Evolutionary conservation across 2,329 filamentous ascomycete genomes (phyloP), one percentile per base, ranked within the genome.

Genomic region (Fusarium equiseti): DNA sequence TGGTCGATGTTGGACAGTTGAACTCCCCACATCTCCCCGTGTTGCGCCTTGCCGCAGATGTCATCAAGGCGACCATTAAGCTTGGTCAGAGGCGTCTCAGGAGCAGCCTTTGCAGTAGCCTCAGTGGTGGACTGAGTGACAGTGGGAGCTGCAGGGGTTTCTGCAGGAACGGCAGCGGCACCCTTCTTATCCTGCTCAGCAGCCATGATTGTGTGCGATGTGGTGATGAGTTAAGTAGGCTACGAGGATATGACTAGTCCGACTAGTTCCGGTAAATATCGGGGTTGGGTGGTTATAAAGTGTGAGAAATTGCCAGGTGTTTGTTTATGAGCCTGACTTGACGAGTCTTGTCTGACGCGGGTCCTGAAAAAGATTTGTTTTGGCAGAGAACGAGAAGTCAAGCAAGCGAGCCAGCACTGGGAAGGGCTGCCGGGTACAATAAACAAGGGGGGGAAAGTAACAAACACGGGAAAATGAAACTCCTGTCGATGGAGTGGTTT

Each of bases 11-110:
- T 80, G 16, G 81, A 80, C 46, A 98, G 88, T 32, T 87, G 83
- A 57, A 98, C 89, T 51, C 95, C 95, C 89, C 95, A 98, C 86
- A 98, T 92, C 84, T 98, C 94, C 54, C 83, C 82, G 81, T 97
- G 87, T 18, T 82, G 85, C 54, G 88, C 83, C 63, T 85, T 83
- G 51, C 83, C 81, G 64, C 90, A 80, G 65, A 94, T 87, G 9
- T 83, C 79, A 8, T 87, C 81, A 35, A 95, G 84, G 31, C 84
- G 83, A 12, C 83, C 83, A 66, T 89, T 87, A 68, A 94, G 85
- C 66, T 87, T 83, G 54, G 80, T 79, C 35, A 93, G 82, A 15
- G 83, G 74, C 16, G 79, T 80, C 66, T 80, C 68, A 7, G 73
- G 63, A 27, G 55, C 31, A 59, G 45, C 26, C n/a, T 49, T 27